Base-by-base conservation (phyloP, 2,329 filamentous ascomycete genomes). In the Mariannaea sp. region DNA sequence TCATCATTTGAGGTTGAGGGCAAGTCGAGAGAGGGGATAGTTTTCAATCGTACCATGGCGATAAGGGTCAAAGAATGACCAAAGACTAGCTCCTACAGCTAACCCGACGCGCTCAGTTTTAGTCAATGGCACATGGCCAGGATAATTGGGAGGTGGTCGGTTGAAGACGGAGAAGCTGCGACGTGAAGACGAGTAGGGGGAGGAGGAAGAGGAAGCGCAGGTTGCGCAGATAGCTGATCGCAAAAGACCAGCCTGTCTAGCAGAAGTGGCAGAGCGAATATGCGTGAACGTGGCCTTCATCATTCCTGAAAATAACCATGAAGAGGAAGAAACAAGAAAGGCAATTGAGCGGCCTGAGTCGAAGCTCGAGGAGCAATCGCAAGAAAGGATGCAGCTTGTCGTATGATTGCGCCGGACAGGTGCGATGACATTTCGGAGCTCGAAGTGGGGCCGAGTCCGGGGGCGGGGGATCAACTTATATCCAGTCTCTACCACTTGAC, bases 61-160 rank as follows among this genome's bases (percentile, higher is more conserved):
- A 67, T 89, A 84, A 1, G 93, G 93, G 66, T 97, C 85, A 3
- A 91, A 64, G 44, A 88, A 76, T 27, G 84, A 84, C 65, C 81
- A 77, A 46, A 88, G 69, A 36, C 85, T 83, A 7, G 85, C 85
- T 20, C 85, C 85, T 42, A 87, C 68, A 39, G 84, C 83, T 41
- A 99, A 80, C 14, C 85, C 85, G 55, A 84, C 80, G 49, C 89
- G 87, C 75, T 97, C 94, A 51, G 90, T 66, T 35, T 75, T 74
- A 7, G 89, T 96, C 49, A 99, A 82, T 29, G 93, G 94, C 26
- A 97, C 85, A 82, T 99, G 94, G 73, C 92, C 91, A 1, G 89
- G 86, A 76, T 97, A 97, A 66, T 90, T 94, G 52, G 92, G 90
- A 20, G 83, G 82, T 44, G 93, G 93, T 6, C 94, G 89, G 72